A percentile compares a stretch with the other conserved stretches of the same genome.
Evolutionary conservation across 345 rosid genomes (phyloP).

Genomic region (Aquilaria malaccensis): DNA sequence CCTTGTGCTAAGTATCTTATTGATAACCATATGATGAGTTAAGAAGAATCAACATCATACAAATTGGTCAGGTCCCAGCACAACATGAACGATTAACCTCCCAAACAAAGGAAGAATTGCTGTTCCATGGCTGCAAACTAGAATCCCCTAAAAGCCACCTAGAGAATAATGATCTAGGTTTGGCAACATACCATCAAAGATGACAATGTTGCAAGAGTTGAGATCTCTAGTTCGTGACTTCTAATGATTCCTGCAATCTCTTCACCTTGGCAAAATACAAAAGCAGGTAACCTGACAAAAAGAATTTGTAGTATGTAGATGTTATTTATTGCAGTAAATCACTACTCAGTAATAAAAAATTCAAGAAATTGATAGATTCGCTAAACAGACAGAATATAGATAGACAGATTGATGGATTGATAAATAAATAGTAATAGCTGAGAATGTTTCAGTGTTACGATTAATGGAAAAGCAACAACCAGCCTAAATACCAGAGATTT

Average conservation of each 20-base stretch:
- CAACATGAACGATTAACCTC: too few species aligned
- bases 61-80: too few species aligned
- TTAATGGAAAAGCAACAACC: too few species aligned
- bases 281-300: slow-evolving; percentile 69
- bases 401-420: background rate
- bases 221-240: slow-evolving; percentile 65
- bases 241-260: slow-evolving; percentile 41
- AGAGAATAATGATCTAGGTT: too few species aligned
- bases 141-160: too few species aligned
- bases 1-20: too few species aligned
- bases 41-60: background rate
- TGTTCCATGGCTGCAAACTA: background rate
- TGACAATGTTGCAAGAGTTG: slow-evolving; percentile 71
- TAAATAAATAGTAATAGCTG: background rate
- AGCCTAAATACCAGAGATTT: too few species aligned
- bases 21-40: background rate
- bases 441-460: too few species aligned
- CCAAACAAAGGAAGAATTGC: too few species aligned
- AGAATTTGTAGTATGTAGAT: background rate
- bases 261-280: slow-evolving; percentile 63
- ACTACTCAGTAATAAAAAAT: slow-evolving; percentile 1
- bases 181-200: slow-evolving; percentile 49
- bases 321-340: slow-evolving; percentile 1
- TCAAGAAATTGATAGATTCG: too few species aligned
- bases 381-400: too few species aligned